Evolutionary conservation across 1,284 basidiomycete species (phyloP).

Genomic region (Testicularia cyperi): DNA sequence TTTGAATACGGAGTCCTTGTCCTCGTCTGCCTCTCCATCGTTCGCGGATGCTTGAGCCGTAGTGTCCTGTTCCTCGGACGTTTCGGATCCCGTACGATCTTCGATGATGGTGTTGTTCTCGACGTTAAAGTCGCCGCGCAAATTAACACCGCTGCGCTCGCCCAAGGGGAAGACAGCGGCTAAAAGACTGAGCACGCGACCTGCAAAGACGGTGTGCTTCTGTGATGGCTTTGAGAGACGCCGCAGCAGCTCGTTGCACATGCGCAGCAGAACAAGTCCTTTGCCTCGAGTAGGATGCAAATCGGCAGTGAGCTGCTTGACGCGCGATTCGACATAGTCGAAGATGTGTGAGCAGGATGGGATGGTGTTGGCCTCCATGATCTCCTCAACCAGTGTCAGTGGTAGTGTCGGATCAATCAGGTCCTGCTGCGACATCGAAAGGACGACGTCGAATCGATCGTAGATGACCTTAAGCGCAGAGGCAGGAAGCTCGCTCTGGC

Average conservation of each 20-base stretch:
- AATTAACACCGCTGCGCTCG: constrained; percentile 84
- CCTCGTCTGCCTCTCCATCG: constrained; percentile 14
- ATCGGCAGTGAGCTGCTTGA: constrained; percentile 40
- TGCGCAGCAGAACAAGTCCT: constrained; percentile 77
- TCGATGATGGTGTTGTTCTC: constrained; percentile 63
- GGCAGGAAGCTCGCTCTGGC: constrained; percentile 1
- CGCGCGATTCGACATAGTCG: constrained; percentile 40
- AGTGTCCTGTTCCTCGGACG: constrained; percentile 10
- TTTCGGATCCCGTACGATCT: constrained; percentile 24
- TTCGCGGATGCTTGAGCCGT: constrained; percentile 10
- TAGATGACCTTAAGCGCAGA: background rate
- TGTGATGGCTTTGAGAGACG: constrained; percentile 79
- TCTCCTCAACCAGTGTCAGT: constrained; percentile 41
- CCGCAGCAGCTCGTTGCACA: constrained; percentile 80
- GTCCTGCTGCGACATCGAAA: constrained; percentile 28
- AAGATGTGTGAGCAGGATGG: constrained; percentile 43
- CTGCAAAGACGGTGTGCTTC: constrained; percentile 76
- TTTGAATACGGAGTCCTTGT: constrained; percentile 34
- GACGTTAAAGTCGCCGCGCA: constrained; percentile 75
- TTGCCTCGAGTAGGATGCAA: constrained; percentile 83
- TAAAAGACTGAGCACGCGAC: constrained; percentile 80
- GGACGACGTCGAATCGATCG: constrained; percentile 40
- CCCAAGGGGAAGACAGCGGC: constrained; percentile 81
- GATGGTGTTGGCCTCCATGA: constrained; percentile 42
- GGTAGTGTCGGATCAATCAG: constrained; percentile 41